phyloP scores from a whole-genome alignment of 768 basidiomycete genomes.

The Cyclocybe cylindracea region DNA sequence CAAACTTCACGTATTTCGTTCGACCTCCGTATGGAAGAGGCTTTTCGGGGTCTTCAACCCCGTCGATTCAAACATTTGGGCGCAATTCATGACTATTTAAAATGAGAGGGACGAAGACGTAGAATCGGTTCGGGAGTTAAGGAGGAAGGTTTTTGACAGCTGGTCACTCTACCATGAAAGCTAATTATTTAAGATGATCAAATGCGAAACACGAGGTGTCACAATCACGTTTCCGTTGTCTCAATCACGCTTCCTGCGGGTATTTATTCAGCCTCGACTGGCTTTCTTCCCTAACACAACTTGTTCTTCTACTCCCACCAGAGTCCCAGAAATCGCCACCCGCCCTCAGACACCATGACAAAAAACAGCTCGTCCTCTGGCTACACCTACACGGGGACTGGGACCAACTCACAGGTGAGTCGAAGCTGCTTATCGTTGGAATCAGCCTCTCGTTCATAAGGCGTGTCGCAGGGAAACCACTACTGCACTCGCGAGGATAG shows the following conservation, averaged over 20 bases:
- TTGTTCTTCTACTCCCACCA: conserved; percentile 6
- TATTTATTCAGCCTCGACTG: too few species aligned
- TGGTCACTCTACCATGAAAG: too few species aligned
- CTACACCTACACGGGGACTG: conserved; percentile 45
- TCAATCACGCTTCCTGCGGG: too few species aligned
- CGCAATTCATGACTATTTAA: too few species aligned
- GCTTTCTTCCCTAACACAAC: background rate
- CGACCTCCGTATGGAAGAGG: conserved; percentile 10
- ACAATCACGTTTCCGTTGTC: too few species aligned
- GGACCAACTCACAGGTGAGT: conserved; percentile 43
- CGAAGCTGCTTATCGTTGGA: background rate
- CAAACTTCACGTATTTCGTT: conserved; percentile 24
- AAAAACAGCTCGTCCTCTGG: conserved; percentile 22
- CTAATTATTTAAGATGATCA: too few species aligned
- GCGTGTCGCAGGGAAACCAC: conserved; percentile 52
- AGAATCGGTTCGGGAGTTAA: too few species aligned
- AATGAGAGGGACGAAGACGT: too few species aligned
- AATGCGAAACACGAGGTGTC: too few species aligned
- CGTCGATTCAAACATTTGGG: background rate
- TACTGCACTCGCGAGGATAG: conserved; percentile 56
- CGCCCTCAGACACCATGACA: conserved; percentile 9
- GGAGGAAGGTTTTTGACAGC: too few species aligned
- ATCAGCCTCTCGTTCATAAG: background rate
- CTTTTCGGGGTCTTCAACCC: background rate
- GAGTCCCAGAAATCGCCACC: conserved; percentile 1